Evolutionary conservation across 1,284 basidiomycete species (phyloP), one percentile per base, ranked within the genome.

Genomic region (Prillingera fragicola): DNA sequence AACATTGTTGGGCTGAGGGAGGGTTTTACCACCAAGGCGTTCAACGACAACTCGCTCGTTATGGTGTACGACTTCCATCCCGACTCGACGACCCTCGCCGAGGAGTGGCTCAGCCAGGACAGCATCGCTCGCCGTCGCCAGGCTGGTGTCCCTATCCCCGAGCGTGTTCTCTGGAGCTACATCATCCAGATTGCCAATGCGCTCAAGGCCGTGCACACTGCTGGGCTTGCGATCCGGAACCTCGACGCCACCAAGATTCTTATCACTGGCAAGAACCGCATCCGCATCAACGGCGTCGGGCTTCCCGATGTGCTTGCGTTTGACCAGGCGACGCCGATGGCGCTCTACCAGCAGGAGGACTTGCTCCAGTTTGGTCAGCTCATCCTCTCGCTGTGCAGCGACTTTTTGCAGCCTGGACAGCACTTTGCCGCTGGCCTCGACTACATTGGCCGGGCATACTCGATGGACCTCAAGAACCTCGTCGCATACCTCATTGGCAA

Each of bases 11-110:
- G 80, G 15, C 76, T 97, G 8, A 80, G 81, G 35, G 95, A 98
- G 69, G 95, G 94, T 0, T 98, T 98, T 73, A 97, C 95, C 0
- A 95, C 92, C 1, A 80, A 85, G 32, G 82, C 87, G 0, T 99
- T 98, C 70, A 82, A 83, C 48, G 95, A 97, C 65, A 84, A 83
- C 57, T 96, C 94, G 8, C 79, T 99, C 29, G 83, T 98, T 33
- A 84, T 98, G 33, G 88, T 86, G 1, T 95, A 94, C 66, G 83
- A 90, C 45, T 97, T 89, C 65, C 83, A 95, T 62, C 83, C 95
- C 0, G 80, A 84, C 55, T 79, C 90, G 0, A 79, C 82, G 52
- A 96, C 90, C 0, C 77, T 98, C 2, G 84, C 79, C 50, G 88
- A 92, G 33, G 73, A 75, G 51, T 77, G 80, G 57, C 70, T 79